These are phyloP conservation scores for Ceratocystis huliohia DNA, from an alignment of 2,329 filamentous ascomycete species.

Conservation along the genomic window DNA sequence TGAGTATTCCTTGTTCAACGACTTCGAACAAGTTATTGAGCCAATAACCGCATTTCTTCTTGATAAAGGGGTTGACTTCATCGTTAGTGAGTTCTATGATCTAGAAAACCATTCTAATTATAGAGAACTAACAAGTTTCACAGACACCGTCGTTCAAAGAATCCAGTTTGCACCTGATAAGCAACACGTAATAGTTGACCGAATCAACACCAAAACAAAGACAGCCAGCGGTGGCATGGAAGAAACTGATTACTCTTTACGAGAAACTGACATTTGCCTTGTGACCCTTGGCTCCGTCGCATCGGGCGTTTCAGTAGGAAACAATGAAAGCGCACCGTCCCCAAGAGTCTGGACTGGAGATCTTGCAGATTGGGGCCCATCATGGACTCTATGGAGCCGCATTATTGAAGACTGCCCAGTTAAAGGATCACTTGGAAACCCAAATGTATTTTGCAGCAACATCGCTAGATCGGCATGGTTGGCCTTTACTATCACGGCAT, in stretches of 20 bases:
- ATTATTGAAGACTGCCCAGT: constrained; percentile 28
- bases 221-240: neutral
- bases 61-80: constrained; percentile 26
- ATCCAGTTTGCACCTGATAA: neutral
- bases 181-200: constrained; percentile 3
- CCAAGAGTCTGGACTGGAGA: constrained; percentile 12
- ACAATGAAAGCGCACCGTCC: constrained; percentile 4
- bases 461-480: constrained; percentile 29
- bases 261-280: constrained; percentile 29
- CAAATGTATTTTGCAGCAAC: constrained; percentile 29
- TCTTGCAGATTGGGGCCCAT: constrained; percentile 29
- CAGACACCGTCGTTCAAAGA: constrained; percentile 5
- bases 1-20: constrained; percentile 26
- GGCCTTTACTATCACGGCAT: constrained; percentile 31
- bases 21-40: constrained; percentile 29
- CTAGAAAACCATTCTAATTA: neutral
- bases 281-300: constrained; percentile 31
- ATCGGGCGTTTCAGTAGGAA: constrained; percentile 22
- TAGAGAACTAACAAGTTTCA: neutral
- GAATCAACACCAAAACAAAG: constrained; percentile 4
- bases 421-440: constrained; percentile 30
- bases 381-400: constrained; percentile 33
- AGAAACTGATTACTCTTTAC: constrained; percentile 9
- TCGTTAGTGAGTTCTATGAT: constrained; percentile 5
- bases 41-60: constrained; percentile 27